Conservation (phyloP, 345 rosid species). For the Citrus australasica region DNA sequence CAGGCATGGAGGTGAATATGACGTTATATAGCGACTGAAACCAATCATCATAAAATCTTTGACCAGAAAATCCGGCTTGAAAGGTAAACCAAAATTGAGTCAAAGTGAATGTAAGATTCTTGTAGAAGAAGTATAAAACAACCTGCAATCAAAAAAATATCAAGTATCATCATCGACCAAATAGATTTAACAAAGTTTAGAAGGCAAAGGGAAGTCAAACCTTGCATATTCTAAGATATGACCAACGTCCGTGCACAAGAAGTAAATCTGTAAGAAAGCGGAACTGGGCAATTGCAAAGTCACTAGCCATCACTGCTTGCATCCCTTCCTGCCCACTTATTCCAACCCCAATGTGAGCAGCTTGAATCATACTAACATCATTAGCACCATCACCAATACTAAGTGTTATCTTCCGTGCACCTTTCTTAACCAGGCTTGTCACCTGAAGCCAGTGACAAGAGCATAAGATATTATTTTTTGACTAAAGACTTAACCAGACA, state of each 20-base stretch:
- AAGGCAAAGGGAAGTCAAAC: slow-evolving; percentile 30
- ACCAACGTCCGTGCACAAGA: slow-evolving; percentile 99
- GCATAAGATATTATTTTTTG: not conserved
- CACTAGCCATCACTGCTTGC: slow-evolving; percentile 99
- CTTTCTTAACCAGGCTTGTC: slow-evolving; percentile 92
- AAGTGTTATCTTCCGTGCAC: slow-evolving; percentile 93
- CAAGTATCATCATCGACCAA: slow-evolving; percentile 4
- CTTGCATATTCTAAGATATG: slow-evolving; percentile 98
- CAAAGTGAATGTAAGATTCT: slow-evolving; percentile 94
- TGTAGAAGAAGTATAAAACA: slow-evolving; percentile 96
- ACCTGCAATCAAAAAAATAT: slow-evolving; percentile 58
- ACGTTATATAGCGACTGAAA: slow-evolving; percentile 96
- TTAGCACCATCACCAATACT: slow-evolving; percentile 99
- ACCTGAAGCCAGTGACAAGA: slow-evolving; percentile 47
- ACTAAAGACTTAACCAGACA: not conserved
- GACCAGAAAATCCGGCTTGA: slow-evolving; percentile 97
- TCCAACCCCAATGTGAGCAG: slow-evolving; percentile 98
- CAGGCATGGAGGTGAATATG: slow-evolving; percentile 90
- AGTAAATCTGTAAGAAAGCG: slow-evolving; percentile 91
- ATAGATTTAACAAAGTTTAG: slow-evolving; percentile 14
- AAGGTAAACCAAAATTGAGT: slow-evolving; percentile 99
- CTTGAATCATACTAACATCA: slow-evolving; percentile 99
- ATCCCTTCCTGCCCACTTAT: slow-evolving; percentile 98
- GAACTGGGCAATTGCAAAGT: slow-evolving; percentile 98
- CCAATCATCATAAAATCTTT: slow-evolving; percentile 99